Evolutionary conservation across 257 asterid species (phyloP).

Genomic region (Haberlea rhodopensis): DNA sequence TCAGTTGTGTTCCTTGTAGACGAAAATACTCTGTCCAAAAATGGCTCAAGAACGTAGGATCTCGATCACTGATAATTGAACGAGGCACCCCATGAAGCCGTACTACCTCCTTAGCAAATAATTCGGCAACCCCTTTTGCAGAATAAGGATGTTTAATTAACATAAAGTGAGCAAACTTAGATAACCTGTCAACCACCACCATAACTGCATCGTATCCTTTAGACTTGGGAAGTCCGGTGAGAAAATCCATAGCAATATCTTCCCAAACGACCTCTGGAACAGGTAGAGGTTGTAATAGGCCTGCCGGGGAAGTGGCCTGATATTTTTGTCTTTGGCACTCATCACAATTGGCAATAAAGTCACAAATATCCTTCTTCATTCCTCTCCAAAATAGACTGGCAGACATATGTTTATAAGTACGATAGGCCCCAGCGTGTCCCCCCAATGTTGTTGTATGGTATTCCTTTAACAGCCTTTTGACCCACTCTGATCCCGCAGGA

Average conservation of each 20-base stretch:
- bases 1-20: too few relatives aligned
- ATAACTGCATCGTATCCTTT: not conserved
- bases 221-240: not conserved
- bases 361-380: too few relatives aligned
- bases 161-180: not conserved
- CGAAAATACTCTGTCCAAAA: too few relatives aligned
- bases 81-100: too few relatives aligned
- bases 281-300: too few relatives aligned
- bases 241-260: not conserved
- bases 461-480: not conserved
- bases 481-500: not conserved
- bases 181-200: not conserved
- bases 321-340: too few relatives aligned
- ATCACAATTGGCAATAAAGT: too few relatives aligned
- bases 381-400: not conserved
- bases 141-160: not conserved
- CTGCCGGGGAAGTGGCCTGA: too few relatives aligned
- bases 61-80: too few relatives aligned
- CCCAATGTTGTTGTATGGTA: not conserved
- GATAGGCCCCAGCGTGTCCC: conserved; percentile 3
- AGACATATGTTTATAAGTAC: not conserved
- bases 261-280: not conserved
- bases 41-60: too few relatives aligned
- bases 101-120: too few relatives aligned
- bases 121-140: not conserved